Evolutionary conservation across 208 protist species (phyloP).

Genomic region (Paratrypanosoma confusum): DNA sequence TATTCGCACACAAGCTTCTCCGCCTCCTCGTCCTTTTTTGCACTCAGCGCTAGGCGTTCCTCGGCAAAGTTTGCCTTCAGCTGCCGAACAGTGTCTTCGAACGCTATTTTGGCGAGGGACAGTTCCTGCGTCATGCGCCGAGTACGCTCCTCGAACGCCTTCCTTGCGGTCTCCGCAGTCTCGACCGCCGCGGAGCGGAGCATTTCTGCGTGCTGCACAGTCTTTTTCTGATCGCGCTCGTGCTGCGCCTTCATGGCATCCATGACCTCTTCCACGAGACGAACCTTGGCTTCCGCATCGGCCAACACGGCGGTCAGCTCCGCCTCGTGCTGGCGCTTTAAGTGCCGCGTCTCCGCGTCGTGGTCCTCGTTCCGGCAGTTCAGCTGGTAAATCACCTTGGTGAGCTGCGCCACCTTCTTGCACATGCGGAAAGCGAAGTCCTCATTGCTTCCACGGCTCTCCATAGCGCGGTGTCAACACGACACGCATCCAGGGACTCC

Average conservation of each 20-base stretch:
- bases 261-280: not conserved
- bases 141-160: not conserved
- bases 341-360: slow-evolving; percentile 61
- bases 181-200: not conserved
- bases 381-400: slow-evolving; percentile 95
- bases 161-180: not conserved
- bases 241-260: not conserved
- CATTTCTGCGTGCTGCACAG: slow-evolving; percentile 5
- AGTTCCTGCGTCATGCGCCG: slow-evolving; percentile 1
- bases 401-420: slow-evolving; percentile 97
- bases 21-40: slow-evolving; percentile 56
- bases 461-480: no score
- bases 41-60: slow-evolving; percentile 9
- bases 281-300: not conserved
- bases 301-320: slow-evolving; percentile 42
- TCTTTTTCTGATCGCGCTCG: not conserved
- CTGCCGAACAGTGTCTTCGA: not conserved
- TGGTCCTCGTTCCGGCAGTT: slow-evolving; percentile 93
- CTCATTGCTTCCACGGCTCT: slow-evolving; percentile 27
- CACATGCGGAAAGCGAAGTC: slow-evolving; percentile 91
- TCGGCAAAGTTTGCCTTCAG: slow-evolving; percentile 24
- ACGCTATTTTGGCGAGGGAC: not conserved
- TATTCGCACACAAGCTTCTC: slow-evolving; percentile 77
- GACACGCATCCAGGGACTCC: no score
- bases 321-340: slow-evolving; percentile 53